A percentile compares a stretch with the other conserved stretches of the same genome.
Conservation (phyloP, 2,329 filamentous ascomycete species). For the Huntiella decipiens region DNA sequence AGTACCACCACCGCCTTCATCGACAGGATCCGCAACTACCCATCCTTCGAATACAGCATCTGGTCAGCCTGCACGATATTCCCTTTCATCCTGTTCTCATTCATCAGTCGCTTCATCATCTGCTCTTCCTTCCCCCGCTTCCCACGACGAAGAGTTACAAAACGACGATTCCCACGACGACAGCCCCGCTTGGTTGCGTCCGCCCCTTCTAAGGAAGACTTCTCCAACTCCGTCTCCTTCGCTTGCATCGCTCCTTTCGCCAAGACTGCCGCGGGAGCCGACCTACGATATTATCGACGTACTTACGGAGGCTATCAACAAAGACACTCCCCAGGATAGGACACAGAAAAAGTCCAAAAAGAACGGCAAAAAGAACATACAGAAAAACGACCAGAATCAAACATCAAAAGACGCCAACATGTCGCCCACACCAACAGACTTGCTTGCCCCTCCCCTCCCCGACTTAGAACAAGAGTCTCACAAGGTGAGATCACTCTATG, state of each 20-base stretch:
- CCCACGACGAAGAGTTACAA: too few species aligned
- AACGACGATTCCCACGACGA: background rate
- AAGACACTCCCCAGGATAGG: background rate
- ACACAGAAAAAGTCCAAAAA: background rate
- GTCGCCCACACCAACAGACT: constrained; percentile 25
- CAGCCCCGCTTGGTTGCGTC: constrained; percentile 3
- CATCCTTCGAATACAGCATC: background rate
- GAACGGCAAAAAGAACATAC: background rate
- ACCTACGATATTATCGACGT: constrained; percentile 8
- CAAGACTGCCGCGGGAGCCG: constrained; percentile 2
- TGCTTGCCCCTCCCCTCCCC: constrained; percentile 26
- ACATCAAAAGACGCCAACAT: background rate
- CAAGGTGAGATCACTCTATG: constrained; percentile 50
- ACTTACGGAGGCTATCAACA: constrained; percentile 1
- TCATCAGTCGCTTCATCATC: background rate
- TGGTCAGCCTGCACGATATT: background rate
- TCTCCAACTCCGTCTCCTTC: constrained; percentile 10
- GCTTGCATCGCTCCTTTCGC: constrained; percentile 3
- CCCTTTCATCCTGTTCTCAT: background rate
- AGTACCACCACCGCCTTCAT: background rate
- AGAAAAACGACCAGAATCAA: background rate
- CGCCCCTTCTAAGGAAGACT: constrained; percentile 6
- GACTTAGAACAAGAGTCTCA: constrained; percentile 43
- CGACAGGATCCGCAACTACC: background rate
- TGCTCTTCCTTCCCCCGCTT: background rate